phyloP scores from a whole-genome alignment of 1,284 basidiomycete species.

The Gomphus sp. region DNA sequence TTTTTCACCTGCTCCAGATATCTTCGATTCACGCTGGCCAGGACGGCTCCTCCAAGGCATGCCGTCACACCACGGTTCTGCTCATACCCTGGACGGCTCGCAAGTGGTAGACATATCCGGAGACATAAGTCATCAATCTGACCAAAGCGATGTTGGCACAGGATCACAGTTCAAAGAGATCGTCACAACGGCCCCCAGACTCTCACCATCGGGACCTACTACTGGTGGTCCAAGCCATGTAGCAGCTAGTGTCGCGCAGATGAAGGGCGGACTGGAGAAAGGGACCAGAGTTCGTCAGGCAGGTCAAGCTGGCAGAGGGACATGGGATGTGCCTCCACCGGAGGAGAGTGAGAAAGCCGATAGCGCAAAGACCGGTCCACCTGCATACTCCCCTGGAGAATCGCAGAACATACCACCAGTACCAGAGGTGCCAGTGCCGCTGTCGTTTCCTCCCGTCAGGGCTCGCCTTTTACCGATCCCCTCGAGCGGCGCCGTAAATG shows the following conservation, averaged over 20 bases:
- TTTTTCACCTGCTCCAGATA: background rate
- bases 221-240: background rate
- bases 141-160: background rate
- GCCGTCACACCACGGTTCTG: background rate
- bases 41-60: background rate
- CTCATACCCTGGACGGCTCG: background rate
- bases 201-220: background rate
- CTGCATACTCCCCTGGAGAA: background rate
- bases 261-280: background rate
- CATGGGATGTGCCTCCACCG: background rate
- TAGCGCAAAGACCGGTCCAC: background rate
- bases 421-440: background rate
- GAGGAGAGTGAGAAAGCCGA: background rate
- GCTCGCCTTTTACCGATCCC: too few relatives aligned
- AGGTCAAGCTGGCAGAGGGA: background rate
- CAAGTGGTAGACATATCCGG: background rate
- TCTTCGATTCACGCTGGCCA: background rate
- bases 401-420: background rate
- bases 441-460: background rate
- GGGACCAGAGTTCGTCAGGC: background rate
- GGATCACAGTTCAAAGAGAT: background rate
- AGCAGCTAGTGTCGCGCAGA: too few relatives aligned
- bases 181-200: background rate
- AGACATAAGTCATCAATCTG: background rate
- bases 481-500: background rate